Evolutionary conservation across 2,329 filamentous ascomycete species (phyloP), one percentile per base, ranked within the genome.

Genomic region (Colletotrichum gigasporum): DNA sequence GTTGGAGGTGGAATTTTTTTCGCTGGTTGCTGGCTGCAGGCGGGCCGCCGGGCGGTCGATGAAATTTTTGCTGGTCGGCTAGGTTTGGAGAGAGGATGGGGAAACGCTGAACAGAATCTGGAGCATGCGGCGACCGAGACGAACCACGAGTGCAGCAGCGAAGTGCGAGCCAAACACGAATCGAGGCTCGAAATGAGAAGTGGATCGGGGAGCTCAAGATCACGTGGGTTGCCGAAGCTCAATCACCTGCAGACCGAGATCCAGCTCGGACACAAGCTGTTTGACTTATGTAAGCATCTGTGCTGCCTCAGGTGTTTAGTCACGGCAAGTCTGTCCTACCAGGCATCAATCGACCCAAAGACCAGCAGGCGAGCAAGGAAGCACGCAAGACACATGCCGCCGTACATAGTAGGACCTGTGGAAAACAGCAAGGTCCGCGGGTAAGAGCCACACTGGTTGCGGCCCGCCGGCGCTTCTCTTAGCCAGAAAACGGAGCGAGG

Each of bases 381-480:
- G n/a, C n/a, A n/a, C n/a, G 5, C 34, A 12, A 42, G 39, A 42
- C 12, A 30, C 42, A 37, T 35, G 47, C 18, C 12, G 26, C 2
- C 2, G 10, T 37, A 37, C 34, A 12, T 14, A 28, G 12, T 11
- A n/a, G 24, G 10, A 50, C 47, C 47, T 14, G 53, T 34, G 56
- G 24, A 54, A 48, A 53, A 47, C 20, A 51, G 11, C 26, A 30
- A 58, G 14, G 16, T 18, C 37, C 30, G 18, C 45, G 55, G 47
- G 55, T 51, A 59, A 54, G 30, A 42, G 47, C 35, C 37, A 42
- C 34, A 10, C 61, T 61, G 61, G 34, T 64, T 54, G 61, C 61
- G 55, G 61, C 47, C 56, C 56, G 61, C 48, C 22, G 26, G 55
- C 56, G 61, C 61, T 48, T 64, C 34, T 48, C 30, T 64, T 64